Evolutionary conservation across 2,329 filamentous ascomycete species (phyloP), one percentile per base, ranked within the genome.

Genomic region (Thermomyces lanuginosus): DNA sequence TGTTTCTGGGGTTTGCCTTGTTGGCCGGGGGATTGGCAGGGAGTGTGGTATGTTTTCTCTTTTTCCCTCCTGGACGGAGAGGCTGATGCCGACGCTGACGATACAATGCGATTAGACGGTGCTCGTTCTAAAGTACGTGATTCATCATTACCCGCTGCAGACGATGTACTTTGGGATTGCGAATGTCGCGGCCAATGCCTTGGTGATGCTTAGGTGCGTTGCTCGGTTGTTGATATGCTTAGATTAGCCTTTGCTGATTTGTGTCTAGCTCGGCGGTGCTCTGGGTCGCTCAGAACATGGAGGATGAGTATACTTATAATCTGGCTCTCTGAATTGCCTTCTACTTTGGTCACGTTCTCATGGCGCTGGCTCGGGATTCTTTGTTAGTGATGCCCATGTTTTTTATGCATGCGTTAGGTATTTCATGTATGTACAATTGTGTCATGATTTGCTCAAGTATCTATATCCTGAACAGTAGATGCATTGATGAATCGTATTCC

Each of bases 231-330:
- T 9, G n/a, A n/a, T n/a, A n/a, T n/a, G 8, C 10, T 24, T 13
- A 10, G 10, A 25, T 22, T 20, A 27, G 28, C 24, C 11, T 12
- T 16, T 32, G 33, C 50, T 51, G 30, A 48, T 31, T 16, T 13
- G 3, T 7, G 15, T 22, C 25, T 39, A 75, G 71, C 44, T 69
- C 69, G 14, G 59, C 69, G 25, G 66, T 76, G 19, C 61, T 77
- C 17, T 77, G 72, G 72, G 61, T 77, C 15, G 71, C 69, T 27
- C 73, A 77, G 58, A 77, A 76, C 42, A 75, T 77, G 55, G 73
- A 77, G 48, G 72, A 77, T 40, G 72, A 76, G 42, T 77, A 76
- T 47, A 75, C 71, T 16, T 77, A 77, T 50, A 76, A 70, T 41
- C 53, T 77, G 35, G 68, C 71, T 26, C 60, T 77, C 36, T 77